Evolutionary conservation across 176 grass and related monocot species (phyloP), one percentile per base, ranked within the genome.

Genomic region (Ananas comosus): DNA sequence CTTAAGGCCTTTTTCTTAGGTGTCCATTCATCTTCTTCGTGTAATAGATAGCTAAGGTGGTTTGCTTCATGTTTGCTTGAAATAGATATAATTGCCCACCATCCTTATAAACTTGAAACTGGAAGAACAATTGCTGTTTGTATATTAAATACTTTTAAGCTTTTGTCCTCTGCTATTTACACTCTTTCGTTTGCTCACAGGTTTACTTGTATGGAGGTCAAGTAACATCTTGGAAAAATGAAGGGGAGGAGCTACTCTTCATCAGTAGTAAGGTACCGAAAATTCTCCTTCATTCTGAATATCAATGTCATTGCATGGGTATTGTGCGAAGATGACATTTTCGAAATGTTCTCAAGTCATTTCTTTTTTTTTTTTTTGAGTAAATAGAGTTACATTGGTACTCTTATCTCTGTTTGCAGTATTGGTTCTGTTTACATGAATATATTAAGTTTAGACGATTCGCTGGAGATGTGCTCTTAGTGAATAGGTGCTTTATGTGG

Each of bases 151-250:
- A 22, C 63, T 11, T 80, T 76, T 67, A 58, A 58, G 12, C 19
- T 49, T 51, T 71, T 68, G 28, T 48, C 69, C 70, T 76, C 64
- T 78, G 69, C 50, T 58, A 75, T 21, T 66, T 72, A 47, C 51
- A 51, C 23, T 70, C 11, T 33, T 11, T 24, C 59, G 73, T 25
- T 70, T 63, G 21, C 74, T 81, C 61, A 13, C 64, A 91, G 89
- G 82, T 85, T 19, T 78, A 77, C 72, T 56, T 88, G 17, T 88
- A 91, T 78, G 89, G 89, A 69, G 89, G 85, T 51, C 89, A 91
- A 88, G 89, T 91, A 63, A 88, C 80, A 25, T 91, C 89, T 69
- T 91, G 89, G 89, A 91, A 91, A 75, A 91, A 85, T 83, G 79
- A 80, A 70, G 71, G 75, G 16, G 76, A 91, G 58, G 89, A 91